These are phyloP conservation scores for Gastrolobium villosum DNA, from an alignment of 306 rosid species.

Conservation along the genomic window DNA sequence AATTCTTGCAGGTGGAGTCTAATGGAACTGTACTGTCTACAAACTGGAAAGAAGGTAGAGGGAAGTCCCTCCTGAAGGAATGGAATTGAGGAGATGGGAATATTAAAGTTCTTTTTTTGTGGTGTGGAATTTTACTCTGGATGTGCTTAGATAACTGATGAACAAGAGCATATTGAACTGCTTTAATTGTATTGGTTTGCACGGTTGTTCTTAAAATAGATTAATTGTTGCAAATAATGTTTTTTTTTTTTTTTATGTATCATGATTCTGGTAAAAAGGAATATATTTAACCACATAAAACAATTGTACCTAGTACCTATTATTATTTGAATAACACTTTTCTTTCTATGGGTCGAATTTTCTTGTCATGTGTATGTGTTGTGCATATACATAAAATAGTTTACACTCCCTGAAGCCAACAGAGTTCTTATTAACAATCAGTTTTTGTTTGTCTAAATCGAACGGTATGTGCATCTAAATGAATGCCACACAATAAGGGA, in stretches of 20 bases:
- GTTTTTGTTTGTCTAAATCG: slow-evolving; percentile 10
- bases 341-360: not conserved
- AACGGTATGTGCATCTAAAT: slow-evolving; percentile 2
- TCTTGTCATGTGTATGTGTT: slow-evolving; percentile 2
- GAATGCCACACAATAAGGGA: slow-evolving; percentile 28
- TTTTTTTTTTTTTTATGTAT: slow-evolving; percentile 18
- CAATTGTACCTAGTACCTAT: slow-evolving; percentile 27
- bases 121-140: slow-evolving; percentile 35
- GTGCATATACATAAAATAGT: slow-evolving; percentile 11
- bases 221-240: slow-evolving; percentile 46
- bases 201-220: slow-evolving; percentile 41
- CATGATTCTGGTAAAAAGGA: slow-evolving; percentile 38
- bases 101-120: slow-evolving; percentile 39
- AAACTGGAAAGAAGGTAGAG: slow-evolving; percentile 95
- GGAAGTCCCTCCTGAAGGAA: slow-evolving; percentile 94
- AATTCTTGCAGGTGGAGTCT: slow-evolving; percentile 73
- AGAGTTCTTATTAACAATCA: not conserved
- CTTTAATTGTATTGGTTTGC: slow-evolving; percentile 48
- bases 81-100: slow-evolving; percentile 89
- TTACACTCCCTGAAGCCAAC: slow-evolving; percentile 16
- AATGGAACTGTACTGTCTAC: slow-evolving; percentile 95
- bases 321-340: slow-evolving; percentile 34
- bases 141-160: not conserved
- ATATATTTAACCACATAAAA: slow-evolving; percentile 40
- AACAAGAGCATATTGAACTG: not conserved